Evolutionary conservation across 768 basidiomycete species (phyloP), one percentile per base, ranked within the genome.

Genomic region (Strobilomyces echinocephalus): DNA sequence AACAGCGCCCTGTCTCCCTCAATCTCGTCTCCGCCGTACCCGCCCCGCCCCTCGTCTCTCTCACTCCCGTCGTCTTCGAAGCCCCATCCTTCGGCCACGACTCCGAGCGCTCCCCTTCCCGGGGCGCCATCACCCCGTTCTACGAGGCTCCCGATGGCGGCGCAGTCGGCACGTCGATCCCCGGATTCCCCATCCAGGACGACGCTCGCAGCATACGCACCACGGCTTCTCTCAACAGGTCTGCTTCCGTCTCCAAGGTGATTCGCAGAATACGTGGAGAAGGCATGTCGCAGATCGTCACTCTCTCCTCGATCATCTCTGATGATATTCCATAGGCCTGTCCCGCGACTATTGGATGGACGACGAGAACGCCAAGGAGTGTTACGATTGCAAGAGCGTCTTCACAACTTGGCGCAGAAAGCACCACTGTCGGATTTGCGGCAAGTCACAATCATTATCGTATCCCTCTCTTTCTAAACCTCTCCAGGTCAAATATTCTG

Each of bases 291-390:
- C 49, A 14, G 33, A 46, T 51, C 35, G 52, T 43, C 16, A 51
- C 46, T 52, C 44, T 34, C 43, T 34, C 43, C 28, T 41, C 39
- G 35, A 28, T 52, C 49, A 18, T 48, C 46, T 45, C 59, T 58
- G 34, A 60, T 52, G 5, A 10, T 14, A 57, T 50, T 20, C 3
- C 11, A 33, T 48, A 91, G 91, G 90, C n/a, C 66, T 95, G 18
- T 91, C 91, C 21, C 83, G 86, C 58, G 91, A 97, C 64, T 97
- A 97, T 66, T 99, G 97, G 97, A 97, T 98, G 94, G 91, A 93
- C 56, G 95, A 97, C 64, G 92, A 92, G 63, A 88, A 89, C 51
- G 91, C 91, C 63, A 97, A 88, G 66, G 93, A 97, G 63, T 95
- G 94, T 64, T 95, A 92, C 66, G 94, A 95, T 69, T 97, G 94